phyloP scores from a whole-genome alignment of 176 grass and related monocot species.

The Musa schizocarpa region DNA sequence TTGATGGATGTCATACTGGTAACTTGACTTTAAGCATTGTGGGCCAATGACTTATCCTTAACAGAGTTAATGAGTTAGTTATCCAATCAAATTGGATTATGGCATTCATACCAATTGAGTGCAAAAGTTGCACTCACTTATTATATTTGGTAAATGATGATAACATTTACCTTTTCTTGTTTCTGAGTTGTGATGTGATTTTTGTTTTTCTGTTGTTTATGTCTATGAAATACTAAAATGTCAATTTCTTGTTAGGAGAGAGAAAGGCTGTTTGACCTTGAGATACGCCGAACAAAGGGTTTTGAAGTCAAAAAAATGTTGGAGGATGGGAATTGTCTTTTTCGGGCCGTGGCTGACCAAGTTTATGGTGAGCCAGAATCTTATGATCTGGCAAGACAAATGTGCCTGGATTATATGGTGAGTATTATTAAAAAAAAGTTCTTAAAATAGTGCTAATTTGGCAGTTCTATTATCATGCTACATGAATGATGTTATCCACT shows the following conservation, averaged over 20 bases:
- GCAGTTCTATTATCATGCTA: background rate
- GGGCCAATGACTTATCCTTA: too few relatives aligned
- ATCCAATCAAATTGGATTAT: too few relatives aligned
- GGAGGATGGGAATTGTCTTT: conserved; percentile 89
- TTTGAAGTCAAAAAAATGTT: conserved; percentile 92
- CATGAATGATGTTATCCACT: background rate
- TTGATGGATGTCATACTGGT: too few relatives aligned
- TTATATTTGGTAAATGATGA: too few relatives aligned
- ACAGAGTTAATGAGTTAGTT: too few relatives aligned
- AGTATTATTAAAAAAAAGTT: background rate
- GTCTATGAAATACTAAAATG: too few relatives aligned
- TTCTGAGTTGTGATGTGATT: too few relatives aligned
- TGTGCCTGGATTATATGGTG: conserved; percentile 99
- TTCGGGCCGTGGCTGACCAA: conserved; percentile 97
- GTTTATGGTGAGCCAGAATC: conserved; percentile 92
- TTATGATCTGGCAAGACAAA: conserved; percentile 92
- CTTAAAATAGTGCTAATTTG: background rate
- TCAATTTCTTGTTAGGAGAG: conserved; percentile 46
- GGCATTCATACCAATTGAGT: too few relatives aligned
- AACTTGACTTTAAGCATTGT: too few relatives aligned
- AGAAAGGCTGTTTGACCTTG: conserved; percentile 76
- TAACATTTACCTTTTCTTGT: too few relatives aligned
- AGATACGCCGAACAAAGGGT: conserved; percentile 76
- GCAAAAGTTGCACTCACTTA: too few relatives aligned
- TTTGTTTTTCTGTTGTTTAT: too few relatives aligned